Percentiles rank a stretch among this genome's conserved stretches.
Evolutionary conservation across 1,284 basidiomycete genomes (phyloP).

Genomic region (Amylostereum areolatum): DNA sequence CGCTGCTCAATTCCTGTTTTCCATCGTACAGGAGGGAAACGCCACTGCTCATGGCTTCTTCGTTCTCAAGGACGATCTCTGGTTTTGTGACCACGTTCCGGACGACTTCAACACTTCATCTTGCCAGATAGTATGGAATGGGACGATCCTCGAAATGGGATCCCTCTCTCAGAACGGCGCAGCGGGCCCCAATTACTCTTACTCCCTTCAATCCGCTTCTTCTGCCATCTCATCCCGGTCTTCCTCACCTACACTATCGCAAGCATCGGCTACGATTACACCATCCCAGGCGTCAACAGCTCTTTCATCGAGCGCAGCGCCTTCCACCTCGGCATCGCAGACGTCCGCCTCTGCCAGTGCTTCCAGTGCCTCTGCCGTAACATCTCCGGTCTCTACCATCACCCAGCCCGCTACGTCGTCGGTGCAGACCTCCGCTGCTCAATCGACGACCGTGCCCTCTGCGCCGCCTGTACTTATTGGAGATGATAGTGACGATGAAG

Average conservation of each 20-base stretch:
- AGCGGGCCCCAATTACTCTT: slow-evolving; percentile 4
- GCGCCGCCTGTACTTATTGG: slow-evolving; percentile 7
- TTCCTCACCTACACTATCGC: slow-evolving; percentile 1
- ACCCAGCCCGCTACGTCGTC: slow-evolving; percentile 6
- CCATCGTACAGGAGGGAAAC: slow-evolving; percentile 44
- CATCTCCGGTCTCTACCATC: slow-evolving; percentile 10
- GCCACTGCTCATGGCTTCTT: slow-evolving; percentile 48
- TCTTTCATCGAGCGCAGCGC: slow-evolving; percentile 1
- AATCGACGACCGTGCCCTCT: slow-evolving; percentile 5
- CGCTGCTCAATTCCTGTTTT: slow-evolving; percentile 46
- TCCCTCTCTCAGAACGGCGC: slow-evolving; percentile 1
- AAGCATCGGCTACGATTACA: slow-evolving; percentile 5
- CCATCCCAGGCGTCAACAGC: slow-evolving; percentile 1
- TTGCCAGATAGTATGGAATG: slow-evolving; percentile 54
- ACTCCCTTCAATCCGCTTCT: background rate
- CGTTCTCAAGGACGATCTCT: slow-evolving; percentile 43
- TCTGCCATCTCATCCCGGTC: slow-evolving; percentile 1
- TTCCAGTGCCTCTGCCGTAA: slow-evolving; percentile 8
- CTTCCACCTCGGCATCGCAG: slow-evolving; percentile 2
- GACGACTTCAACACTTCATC: slow-evolving; percentile 35
- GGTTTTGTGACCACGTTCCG: slow-evolving; percentile 55
- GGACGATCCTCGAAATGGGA: background rate
- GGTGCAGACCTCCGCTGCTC: slow-evolving; percentile 4
- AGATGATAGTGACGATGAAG: slow-evolving; percentile 11
- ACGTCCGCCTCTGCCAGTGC: slow-evolving; percentile 7